A percentile compares a stretch with the other conserved stretches of the same genome.
Conservation (phyloP, 1,284 basidiomycete genomes). For the Athelia sp. region DNA sequence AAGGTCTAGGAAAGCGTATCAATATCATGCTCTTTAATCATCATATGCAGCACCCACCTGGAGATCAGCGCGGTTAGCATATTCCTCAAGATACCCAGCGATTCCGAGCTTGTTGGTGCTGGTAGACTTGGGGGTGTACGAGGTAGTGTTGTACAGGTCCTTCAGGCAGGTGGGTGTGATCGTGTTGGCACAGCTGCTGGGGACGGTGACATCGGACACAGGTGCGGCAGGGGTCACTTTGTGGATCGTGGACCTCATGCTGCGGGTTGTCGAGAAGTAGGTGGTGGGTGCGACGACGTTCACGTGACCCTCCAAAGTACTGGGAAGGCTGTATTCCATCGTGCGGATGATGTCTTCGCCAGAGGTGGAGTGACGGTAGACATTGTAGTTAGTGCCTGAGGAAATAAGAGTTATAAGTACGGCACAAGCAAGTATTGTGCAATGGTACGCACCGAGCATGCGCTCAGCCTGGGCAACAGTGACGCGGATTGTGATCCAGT, state of each 20-base stretch:
- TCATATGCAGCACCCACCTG: conserved; percentile 22
- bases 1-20: conserved; percentile 38
- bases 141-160: conserved; percentile 53
- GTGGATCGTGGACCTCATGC: conserved; percentile 42
- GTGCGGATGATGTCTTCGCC: conserved; percentile 47
- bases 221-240: conserved; percentile 31
- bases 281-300: conserved; percentile 55
- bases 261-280: conserved; percentile 49
- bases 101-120: conserved; percentile 49
- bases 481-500: conserved; percentile 53
- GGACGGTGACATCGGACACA: conserved; percentile 21
- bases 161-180: conserved; percentile 59
- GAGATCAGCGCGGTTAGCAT: conserved; percentile 51
- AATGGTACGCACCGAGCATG: conserved; percentile 37
- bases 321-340: conserved; percentile 49
- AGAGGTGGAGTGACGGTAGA: conserved; percentile 44
- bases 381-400: conserved; percentile 36
- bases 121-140: conserved; percentile 43
- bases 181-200: conserved; percentile 38
- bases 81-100: conserved; percentile 54
- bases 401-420: background rate
- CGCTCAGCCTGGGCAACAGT: conserved; percentile 52
- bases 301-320: conserved; percentile 43
- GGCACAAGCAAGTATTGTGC: no score
- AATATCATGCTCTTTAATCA: background rate